Base-by-base conservation (phyloP, 108 stramenopile genomes). In the Discostella pseudostelligera region DNA sequence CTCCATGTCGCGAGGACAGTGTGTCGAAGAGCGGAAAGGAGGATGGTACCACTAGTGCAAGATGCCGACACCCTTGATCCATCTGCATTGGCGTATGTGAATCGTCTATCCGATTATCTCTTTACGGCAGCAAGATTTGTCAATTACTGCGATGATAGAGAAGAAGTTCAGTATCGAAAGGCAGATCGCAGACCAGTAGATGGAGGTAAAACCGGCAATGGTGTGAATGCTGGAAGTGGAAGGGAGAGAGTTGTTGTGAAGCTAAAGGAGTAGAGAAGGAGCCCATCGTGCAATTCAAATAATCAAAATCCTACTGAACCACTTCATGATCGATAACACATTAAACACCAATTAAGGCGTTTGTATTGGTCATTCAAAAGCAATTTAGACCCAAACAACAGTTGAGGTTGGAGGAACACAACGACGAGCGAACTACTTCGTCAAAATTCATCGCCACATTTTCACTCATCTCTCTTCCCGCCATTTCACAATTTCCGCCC, bases 11-110 rank as follows among this genome's bases (percentile, higher is more conserved):
- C 86, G 2, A 54, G 94, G 8, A 88, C 85, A 9, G 90, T 95
- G 4, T 92, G 90, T 76, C 85, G 94, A 35, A 80, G 94, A 19
- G 89, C 94, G 37, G 94, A 95, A 69, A 80, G 94, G 44, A 56
- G 80, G 11, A 62, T 86, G 66, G 73, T 86, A 25, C 73, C 77
- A 1, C 50, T 86, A 22, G 81, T 84, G 3, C 58, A 70, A 40
- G 54, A 76, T 17, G 63, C 63, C 17, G 71, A 50, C 39, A 67
- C 73, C 3, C 86, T 82, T 54, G 88, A 93, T 68, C 87, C 88
- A 9, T 79, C 77, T 42, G 83, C 84, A 9, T 46, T 89, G 61
- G 45, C 76, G 39, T 93, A 93, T 72, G 58, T 93, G 49, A 93
- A 93, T 79, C 85, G 92, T 36, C 67, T 93, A 47, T 87, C 87